Conservation (phyloP, 2,329 filamentous ascomycete species). For the Diaporthe vaccinii region DNA sequence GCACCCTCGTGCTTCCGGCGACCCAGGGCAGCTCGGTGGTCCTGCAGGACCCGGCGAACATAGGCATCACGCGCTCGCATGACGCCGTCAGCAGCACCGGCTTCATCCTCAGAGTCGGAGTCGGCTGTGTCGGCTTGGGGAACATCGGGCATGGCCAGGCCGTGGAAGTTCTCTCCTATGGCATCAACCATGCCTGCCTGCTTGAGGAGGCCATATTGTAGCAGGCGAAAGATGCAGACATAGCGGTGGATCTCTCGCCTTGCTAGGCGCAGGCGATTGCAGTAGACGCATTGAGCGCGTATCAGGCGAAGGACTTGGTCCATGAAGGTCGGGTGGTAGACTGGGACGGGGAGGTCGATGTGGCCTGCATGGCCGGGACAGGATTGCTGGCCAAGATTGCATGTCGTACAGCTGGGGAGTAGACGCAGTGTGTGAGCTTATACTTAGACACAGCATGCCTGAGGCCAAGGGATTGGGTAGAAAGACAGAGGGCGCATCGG, state of each 20-base stretch:
- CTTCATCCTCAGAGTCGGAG: conserved; percentile 73
- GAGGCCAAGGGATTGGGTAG: not conserved
- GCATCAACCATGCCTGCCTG: conserved; percentile 73
- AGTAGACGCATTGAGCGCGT: conserved; percentile 90
- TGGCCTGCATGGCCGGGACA: conserved; percentile 96
- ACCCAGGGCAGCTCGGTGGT: conserved; percentile 63
- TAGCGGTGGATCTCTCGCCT: conserved; percentile 83
- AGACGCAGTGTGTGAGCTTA: conserved; percentile 16
- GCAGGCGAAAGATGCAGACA: conserved; percentile 84
- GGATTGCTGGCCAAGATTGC: conserved; percentile 82
- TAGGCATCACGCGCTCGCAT: conserved; percentile 72
- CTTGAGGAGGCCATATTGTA: conserved; percentile 85
- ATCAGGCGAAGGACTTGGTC: conserved; percentile 90
- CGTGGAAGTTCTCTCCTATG: conserved; percentile 61
- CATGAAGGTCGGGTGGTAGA: conserved; percentile 98
- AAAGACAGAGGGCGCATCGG: not conserved
- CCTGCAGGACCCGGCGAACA: conserved; percentile 79
- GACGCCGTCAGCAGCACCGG: conserved; percentile 63
- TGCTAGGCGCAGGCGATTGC: conserved; percentile 86
- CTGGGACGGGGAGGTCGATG: conserved; percentile 91
- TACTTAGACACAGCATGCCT: not conserved
- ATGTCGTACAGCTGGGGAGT: conserved; percentile 84
- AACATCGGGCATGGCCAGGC: conserved; percentile 56
- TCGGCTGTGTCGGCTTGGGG: conserved; percentile 66
- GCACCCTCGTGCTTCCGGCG: conserved; percentile 87